Conservation (phyloP, 441 rosid genomes). For the Gossypium davidsonii region DNA sequence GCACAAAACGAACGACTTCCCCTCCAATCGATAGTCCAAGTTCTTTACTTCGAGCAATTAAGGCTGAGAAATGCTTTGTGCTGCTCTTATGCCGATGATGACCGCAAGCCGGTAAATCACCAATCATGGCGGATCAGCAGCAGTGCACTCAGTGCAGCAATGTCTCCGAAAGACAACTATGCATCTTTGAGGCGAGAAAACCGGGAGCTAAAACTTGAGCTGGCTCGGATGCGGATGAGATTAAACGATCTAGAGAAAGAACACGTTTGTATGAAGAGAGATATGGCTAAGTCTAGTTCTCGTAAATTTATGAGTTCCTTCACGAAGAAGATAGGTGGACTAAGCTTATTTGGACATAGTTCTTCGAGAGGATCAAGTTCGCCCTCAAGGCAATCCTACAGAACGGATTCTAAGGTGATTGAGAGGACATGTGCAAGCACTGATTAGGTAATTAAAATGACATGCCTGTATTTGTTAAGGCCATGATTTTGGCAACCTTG, state of each 20-base stretch:
- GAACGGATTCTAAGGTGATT: slow-evolving; percentile 83
- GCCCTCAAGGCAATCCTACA: slow-evolving; percentile 76
- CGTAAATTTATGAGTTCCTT: slow-evolving; percentile 78
- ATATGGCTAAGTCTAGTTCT: slow-evolving; percentile 85
- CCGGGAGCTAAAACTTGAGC: slow-evolving; percentile 88
- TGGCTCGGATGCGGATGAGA: slow-evolving; percentile 87
- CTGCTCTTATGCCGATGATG: slow-evolving; percentile 65
- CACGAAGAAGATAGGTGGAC: slow-evolving; percentile 79
- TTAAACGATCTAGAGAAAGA: slow-evolving; percentile 94
- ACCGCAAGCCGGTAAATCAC: slow-evolving; percentile 64
- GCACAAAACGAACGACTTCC: slow-evolving; percentile 95
- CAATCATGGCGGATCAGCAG: slow-evolving; percentile 91
- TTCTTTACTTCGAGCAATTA: slow-evolving; percentile 90
- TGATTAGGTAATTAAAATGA: slow-evolving; percentile 39
- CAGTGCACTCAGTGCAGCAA: slow-evolving; percentile 93
- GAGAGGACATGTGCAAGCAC: slow-evolving; percentile 88
- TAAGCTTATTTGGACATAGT: slow-evolving; percentile 70
- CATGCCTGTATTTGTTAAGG: slow-evolving; percentile 20
- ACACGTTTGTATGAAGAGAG: slow-evolving; percentile 94
- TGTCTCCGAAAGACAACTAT: slow-evolving; percentile 95
- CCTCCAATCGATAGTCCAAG: slow-evolving; percentile 92
- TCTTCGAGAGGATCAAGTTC: slow-evolving; percentile 93
- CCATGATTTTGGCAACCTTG: slow-evolving; percentile 18
- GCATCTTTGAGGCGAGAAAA: slow-evolving; percentile 92
- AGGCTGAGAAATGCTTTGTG: slow-evolving; percentile 72